Conservation (phyloP, 129 eudicot genomes). For the Flaveria bidentis region DNA sequence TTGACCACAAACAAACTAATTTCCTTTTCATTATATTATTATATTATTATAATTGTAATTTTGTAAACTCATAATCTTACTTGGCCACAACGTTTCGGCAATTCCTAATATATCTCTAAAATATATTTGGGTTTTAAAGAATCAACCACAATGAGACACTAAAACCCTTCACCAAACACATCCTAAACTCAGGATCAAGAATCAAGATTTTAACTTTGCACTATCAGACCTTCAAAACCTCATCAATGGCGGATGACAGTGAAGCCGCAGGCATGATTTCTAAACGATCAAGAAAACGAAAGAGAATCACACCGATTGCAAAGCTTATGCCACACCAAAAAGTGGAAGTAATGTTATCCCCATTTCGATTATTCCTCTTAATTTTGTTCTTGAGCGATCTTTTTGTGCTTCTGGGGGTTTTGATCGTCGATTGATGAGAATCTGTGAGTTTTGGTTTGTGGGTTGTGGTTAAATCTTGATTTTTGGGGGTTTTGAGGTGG, state of each 20-base stretch:
- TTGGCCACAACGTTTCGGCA: constrained; percentile 45
- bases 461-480: constrained; percentile 20
- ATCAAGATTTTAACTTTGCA: constrained; percentile 19
- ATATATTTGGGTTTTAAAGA: constrained; percentile 29
- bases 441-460: constrained; percentile 8
- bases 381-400: neutral
- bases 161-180: constrained; percentile 47
- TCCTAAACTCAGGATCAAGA: constrained; percentile 32
- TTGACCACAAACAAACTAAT: neutral
- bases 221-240: constrained; percentile 14
- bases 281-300: constrained; percentile 36
- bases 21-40: neutral
- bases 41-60: neutral
- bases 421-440: constrained; percentile 5
- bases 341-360: constrained; percentile 37
- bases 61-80: constrained; percentile 27
- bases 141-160: constrained; percentile 16
- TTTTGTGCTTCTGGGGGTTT: constrained; percentile 11
- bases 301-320: constrained; percentile 12
- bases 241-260: constrained; percentile 40
- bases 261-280: constrained; percentile 15
- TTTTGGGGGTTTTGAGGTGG: constrained; percentile 19
- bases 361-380: constrained; percentile 8
- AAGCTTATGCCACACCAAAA: constrained; percentile 21
- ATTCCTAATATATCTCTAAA: constrained; percentile 21